phyloP scores from a whole-genome alignment of 192 early-diverging fungal genomes.

The Coemansia sp. region DNA sequence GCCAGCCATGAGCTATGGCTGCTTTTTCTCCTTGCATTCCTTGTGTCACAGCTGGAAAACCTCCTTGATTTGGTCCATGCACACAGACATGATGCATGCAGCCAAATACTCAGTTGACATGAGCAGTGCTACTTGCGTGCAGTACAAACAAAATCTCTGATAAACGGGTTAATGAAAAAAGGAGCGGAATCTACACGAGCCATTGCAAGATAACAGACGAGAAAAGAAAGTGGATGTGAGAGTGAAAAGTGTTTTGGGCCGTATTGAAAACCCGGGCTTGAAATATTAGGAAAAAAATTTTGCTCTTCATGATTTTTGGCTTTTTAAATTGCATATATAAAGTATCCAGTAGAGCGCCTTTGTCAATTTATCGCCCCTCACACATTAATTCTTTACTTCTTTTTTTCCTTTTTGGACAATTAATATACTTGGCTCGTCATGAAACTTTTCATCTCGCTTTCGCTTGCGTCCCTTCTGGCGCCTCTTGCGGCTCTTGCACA shows the following conservation, averaged over 20 bases:
- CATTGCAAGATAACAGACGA: too few species aligned
- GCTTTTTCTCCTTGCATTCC: background rate
- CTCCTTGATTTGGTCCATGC: background rate
- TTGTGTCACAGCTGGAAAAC: background rate
- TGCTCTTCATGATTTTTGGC: background rate
- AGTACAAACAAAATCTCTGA: too few species aligned
- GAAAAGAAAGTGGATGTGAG: too few species aligned
- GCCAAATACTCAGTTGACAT: background rate
- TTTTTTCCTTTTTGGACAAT: background rate
- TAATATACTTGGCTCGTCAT: background rate
- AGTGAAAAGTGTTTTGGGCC: background rate
- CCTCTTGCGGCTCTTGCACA: slow-evolving; percentile 9
- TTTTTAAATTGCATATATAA: too few species aligned
- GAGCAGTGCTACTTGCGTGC: too few species aligned
- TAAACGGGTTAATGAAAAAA: slow-evolving; percentile 6
- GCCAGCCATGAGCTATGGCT: background rate
- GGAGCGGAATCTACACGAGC: too few species aligned
- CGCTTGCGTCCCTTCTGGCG: slow-evolving; percentile 10
- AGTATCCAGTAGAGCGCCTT: too few species aligned
- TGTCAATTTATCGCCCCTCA: too few species aligned
- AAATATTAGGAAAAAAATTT: too few species aligned
- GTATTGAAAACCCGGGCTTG: too few species aligned
- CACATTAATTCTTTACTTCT: slow-evolving; percentile 7
- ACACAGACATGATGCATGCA: background rate
- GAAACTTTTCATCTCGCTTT: slow-evolving; percentile 6